Conservation (phyloP, 768 basidiomycete genomes). For the Kwoniella heveanensis region DNA sequence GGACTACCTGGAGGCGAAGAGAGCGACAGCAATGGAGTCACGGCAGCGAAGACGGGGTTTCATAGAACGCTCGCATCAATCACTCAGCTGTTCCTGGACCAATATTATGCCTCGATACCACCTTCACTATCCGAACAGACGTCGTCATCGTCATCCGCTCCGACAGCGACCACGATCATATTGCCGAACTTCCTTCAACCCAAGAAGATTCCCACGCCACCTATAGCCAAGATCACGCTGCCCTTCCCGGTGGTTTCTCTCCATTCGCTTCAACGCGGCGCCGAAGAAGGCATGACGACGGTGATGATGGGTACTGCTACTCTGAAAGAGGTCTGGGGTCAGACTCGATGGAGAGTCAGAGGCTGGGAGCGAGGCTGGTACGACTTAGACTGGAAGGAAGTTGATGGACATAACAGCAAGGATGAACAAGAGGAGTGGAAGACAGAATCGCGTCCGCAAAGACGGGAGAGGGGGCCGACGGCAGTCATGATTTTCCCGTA, state of each 20-base stretch:
- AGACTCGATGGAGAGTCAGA: constrained; percentile 32
- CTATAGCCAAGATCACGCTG: constrained; percentile 34
- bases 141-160: not conserved
- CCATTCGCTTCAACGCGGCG: constrained; percentile 26
- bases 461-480: constrained; percentile 21
- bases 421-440: not conserved
- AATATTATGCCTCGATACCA: constrained; percentile 7
- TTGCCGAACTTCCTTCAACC: constrained; percentile 42
- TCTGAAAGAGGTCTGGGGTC: constrained; percentile 36
- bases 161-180: too few relatives aligned
- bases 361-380: constrained; percentile 42
- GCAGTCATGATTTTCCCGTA: constrained; percentile 45
- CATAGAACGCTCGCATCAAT: constrained; percentile 21
- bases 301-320: constrained; percentile 45
- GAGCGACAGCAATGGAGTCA: not conserved
- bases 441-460: not conserved
- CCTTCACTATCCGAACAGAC: too few relatives aligned
- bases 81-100: constrained; percentile 8
- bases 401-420: not conserved
- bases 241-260: constrained; percentile 46
- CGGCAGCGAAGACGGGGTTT: constrained; percentile 9
- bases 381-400: constrained; percentile 15
- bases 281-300: constrained; percentile 45
- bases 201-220: constrained; percentile 33
- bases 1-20: too few relatives aligned